A percentile compares a stretch with the other conserved stretches of the same genome.
Evolutionary conservation across 352 stramenopile species (phyloP).

Genomic region (Discostella stelligera): DNA sequence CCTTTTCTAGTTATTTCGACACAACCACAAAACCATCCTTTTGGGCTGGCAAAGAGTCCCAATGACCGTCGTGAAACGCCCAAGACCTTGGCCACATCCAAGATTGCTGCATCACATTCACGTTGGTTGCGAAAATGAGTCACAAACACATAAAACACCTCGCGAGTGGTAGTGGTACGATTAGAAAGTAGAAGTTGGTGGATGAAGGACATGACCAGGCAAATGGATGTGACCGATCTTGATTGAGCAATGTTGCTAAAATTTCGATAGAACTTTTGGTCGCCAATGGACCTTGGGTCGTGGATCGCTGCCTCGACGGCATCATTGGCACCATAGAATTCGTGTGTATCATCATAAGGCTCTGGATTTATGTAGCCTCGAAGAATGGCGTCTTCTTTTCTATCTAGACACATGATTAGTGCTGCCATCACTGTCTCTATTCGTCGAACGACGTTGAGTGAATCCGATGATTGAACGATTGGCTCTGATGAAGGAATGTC

Average conservation of each 20-base stretch:
- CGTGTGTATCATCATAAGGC: constrained; percentile 15
- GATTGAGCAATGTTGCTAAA: constrained; percentile 58
- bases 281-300: background rate
- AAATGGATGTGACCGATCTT: constrained; percentile 66
- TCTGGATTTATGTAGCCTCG: constrained; percentile 18
- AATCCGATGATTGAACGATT: constrained; percentile 22
- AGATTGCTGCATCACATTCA: constrained; percentile 78
- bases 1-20: constrained; percentile 49
- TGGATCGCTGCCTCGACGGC: constrained; percentile 12
- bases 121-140: constrained; percentile 78
- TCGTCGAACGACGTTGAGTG: constrained; percentile 46
- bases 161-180: constrained; percentile 69
- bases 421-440: constrained; percentile 52
- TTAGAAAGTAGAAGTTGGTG: constrained; percentile 64
- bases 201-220: constrained; percentile 73
- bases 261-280: constrained; percentile 30
- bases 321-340: constrained; percentile 11
- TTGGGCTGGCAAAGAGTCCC: constrained; percentile 75
- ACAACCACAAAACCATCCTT: constrained; percentile 67
- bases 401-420: constrained; percentile 32
- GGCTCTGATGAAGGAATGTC: background rate
- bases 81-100: constrained; percentile 60
- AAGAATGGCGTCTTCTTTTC: constrained; percentile 34
- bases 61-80: constrained; percentile 58
- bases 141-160: constrained; percentile 82